A percentile compares a stretch with the other conserved stretches of the same genome.
phyloP scores from a whole-genome alignment of 2,329 filamentous ascomycete species.

The Kalaharituber pfeilii region DNA sequence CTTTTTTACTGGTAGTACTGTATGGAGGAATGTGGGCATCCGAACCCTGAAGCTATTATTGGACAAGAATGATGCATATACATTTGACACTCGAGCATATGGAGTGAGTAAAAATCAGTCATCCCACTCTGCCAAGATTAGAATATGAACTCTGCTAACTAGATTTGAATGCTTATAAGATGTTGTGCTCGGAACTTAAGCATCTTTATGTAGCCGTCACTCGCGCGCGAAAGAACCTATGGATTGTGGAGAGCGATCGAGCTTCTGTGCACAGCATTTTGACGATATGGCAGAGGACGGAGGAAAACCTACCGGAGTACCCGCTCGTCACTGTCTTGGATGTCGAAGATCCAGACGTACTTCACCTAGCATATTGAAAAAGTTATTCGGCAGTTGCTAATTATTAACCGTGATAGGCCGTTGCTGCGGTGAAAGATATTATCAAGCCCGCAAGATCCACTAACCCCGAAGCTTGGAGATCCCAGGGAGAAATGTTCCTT shows the following conservation, averaged over 20 bases:
- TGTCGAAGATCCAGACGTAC: neutral
- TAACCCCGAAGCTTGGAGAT: neutral
- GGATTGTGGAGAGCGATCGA: neutral
- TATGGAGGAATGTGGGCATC: neutral
- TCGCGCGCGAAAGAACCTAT: neutral
- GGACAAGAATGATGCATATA: neutral
- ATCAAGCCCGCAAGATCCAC: neutral
- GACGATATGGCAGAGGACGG: neutral
- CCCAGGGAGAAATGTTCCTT: neutral
- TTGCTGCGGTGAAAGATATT: neutral
- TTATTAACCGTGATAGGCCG: no score
- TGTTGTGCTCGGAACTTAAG: neutral
- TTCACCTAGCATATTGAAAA: no score
- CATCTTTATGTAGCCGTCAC: conserved; percentile 1
- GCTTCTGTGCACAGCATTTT: neutral
- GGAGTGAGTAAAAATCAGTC: no score
- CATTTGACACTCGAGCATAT: neutral
- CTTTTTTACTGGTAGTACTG: conserved; percentile 19
- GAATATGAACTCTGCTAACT: no score
- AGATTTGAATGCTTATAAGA: no score
- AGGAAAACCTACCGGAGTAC: neutral
- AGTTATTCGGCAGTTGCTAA: no score
- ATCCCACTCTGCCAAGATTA: no score
- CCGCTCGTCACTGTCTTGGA: neutral
- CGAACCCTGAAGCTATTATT: neutral